Evolutionary conservation across 2,329 filamentous ascomycete species (phyloP).

Genomic region (Chrysosporium queenslandicum): DNA sequence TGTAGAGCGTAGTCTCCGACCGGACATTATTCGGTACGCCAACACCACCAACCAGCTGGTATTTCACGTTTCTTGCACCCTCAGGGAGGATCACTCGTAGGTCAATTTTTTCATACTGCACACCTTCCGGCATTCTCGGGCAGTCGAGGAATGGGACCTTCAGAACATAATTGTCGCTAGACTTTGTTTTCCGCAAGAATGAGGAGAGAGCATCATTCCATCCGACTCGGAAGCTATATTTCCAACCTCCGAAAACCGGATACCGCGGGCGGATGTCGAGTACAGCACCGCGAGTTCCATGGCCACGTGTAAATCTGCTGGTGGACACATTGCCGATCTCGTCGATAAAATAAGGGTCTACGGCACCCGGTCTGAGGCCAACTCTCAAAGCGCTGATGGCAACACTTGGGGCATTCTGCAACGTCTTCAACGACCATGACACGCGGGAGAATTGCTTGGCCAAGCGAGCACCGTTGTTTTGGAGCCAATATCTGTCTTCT

Average conservation of each 20-base stretch:
- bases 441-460: conserved; percentile 63
- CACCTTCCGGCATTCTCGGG: conserved; percentile 71
- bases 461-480: conserved; percentile 74
- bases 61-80: conserved; percentile 55
- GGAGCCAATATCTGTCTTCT: conserved; percentile 84
- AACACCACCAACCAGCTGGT: conserved; percentile 69
- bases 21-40: conserved; percentile 49
- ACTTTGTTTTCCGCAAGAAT: conserved; percentile 56
- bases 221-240: conserved; percentile 91
- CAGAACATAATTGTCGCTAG: conserved; percentile 64
- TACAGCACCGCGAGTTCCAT: conserved; percentile 58
- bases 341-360: conserved; percentile 88
- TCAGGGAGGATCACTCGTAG: conserved; percentile 82
- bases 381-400: conserved; percentile 76
- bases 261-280: conserved; percentile 89
- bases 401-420: conserved; percentile 64
- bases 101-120: conserved; percentile 73
- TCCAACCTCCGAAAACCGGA: conserved; percentile 95
- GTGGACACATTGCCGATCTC: conserved; percentile 96
- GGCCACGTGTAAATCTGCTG: conserved; percentile 60
- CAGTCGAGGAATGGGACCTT: conserved; percentile 91
- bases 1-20: conserved; percentile 55
- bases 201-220: conserved; percentile 81
- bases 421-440: conserved; percentile 61
- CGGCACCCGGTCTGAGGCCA: conserved; percentile 66